phyloP scores from a whole-genome alignment of 192 early-diverging fungal species.

The Coemansia guatemalensis region DNA sequence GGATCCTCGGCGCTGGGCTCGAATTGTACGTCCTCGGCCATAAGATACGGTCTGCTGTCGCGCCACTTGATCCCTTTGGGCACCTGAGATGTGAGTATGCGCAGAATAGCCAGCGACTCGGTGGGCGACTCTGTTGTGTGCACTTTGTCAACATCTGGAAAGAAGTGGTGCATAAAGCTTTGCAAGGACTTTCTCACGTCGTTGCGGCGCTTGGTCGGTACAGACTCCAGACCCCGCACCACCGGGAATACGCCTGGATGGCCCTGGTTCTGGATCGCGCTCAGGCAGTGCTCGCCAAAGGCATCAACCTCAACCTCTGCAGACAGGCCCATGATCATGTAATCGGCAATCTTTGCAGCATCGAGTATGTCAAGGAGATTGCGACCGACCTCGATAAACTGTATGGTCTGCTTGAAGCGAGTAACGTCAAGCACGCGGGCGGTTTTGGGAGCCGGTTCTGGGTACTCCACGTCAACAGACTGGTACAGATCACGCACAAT shows the following conservation, averaged over 20 bases:
- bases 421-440: slow-evolving; percentile 54
- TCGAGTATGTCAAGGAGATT: slow-evolving; percentile 86
- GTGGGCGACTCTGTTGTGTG: slow-evolving; percentile 59
- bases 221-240: slow-evolving; percentile 69
- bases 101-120: slow-evolving; percentile 67
- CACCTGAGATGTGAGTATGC: slow-evolving; percentile 74
- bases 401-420: slow-evolving; percentile 89
- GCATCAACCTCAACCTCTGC: slow-evolving; percentile 89
- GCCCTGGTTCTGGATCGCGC: slow-evolving; percentile 86
- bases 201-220: slow-evolving; percentile 62
- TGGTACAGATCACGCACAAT: slow-evolving; percentile 54
- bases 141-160: slow-evolving; percentile 78
- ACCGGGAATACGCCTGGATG: slow-evolving; percentile 72
- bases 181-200: slow-evolving; percentile 84
- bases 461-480: slow-evolving; percentile 57
- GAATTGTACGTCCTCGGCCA: slow-evolving; percentile 77
- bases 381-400: slow-evolving; percentile 75
- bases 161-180: slow-evolving; percentile 83
- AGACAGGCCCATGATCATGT: slow-evolving; percentile 82
- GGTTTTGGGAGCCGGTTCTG: slow-evolving; percentile 18
- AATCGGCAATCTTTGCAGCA: slow-evolving; percentile 89
- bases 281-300: slow-evolving; percentile 85
- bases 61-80: slow-evolving; percentile 85
- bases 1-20: slow-evolving; percentile 55
- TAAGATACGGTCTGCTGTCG: slow-evolving; percentile 82